Conservation (phyloP, 495 filamentous ascomycete species). For the Hyphodiscus hymeniophilus region DNA sequence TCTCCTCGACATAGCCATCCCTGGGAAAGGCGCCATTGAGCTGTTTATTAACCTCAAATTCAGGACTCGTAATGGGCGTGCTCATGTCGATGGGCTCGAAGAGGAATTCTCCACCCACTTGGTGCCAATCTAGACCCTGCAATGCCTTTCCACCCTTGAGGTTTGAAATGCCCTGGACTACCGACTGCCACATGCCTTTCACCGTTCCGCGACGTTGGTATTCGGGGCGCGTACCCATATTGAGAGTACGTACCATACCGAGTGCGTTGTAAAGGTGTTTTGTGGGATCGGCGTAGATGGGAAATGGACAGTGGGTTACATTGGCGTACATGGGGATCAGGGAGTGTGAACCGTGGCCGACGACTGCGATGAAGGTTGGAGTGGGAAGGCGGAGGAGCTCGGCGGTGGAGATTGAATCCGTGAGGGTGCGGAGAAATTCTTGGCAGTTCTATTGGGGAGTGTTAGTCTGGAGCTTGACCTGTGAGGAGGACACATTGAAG, state of each 20-base stretch:
- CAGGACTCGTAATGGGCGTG: slow-evolving; percentile 5
- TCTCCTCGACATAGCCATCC: slow-evolving; percentile 32
- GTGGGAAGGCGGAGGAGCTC: slow-evolving; percentile 43
- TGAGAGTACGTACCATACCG: slow-evolving; percentile 59
- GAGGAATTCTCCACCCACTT: slow-evolving; percentile 80
- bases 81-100: slow-evolving; percentile 48
- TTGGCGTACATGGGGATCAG: slow-evolving; percentile 62
- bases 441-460: slow-evolving; percentile 50
- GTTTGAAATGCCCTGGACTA: slow-evolving; percentile 51
- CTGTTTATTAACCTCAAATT: slow-evolving; percentile 1
- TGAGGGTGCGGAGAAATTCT: slow-evolving; percentile 60
- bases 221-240: slow-evolving; percentile 51
- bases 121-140: slow-evolving; percentile 59
- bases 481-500: background rate
- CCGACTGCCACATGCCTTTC: slow-evolving; percentile 33
- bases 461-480: slow-evolving; percentile 1
- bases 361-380: slow-evolving; percentile 58
- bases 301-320: slow-evolving; percentile 60
- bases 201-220: slow-evolving; percentile 53
- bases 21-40: slow-evolving; percentile 20
- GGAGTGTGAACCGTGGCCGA: slow-evolving; percentile 71
- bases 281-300: slow-evolving; percentile 75
- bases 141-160: slow-evolving; percentile 41
- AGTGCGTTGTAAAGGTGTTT: slow-evolving; percentile 61
- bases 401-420: slow-evolving; percentile 48